Base-by-base conservation (phyloP, 495 filamentous ascomycete genomes). In the Aspergillus hancockii region DNA sequence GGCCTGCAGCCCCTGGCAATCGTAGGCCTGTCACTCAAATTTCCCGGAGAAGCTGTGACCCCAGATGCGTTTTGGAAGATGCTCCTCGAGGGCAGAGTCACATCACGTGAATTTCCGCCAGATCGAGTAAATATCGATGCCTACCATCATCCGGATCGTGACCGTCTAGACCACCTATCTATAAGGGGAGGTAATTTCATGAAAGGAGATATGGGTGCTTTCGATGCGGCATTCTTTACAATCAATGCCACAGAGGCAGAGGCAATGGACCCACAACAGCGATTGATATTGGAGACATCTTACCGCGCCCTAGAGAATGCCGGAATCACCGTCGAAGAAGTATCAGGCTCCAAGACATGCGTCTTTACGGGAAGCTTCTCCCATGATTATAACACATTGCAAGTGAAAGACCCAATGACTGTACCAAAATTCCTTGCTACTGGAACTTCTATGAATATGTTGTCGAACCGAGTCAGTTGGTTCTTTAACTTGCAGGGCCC, bases 51-150 rank as follows among this genome's bases (percentile, higher is more conserved):
- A 51, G 75, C 77, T 25, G 69, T 75, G 19, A 76, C 65, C 31
- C 75, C 81, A 8, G 75, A 78, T 28, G 75, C 73, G 43, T 77
- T 87, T 49, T 88, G 83, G 83, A 62, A 82, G n/a, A 76, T 86
- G 56, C 59, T 84, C 9, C 65, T 74, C 25, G 68, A 79, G 51
- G 77, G 76, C 5, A 68, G 74, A 56, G 80, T 73, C 62, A 77
- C 76, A 3, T 74, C 77, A 72, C 71, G 71, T 0, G 73, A 82
- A 49, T 71, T 85, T 0, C 84, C 84, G 0, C n/a, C 57, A 0
- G 68, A 79, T 16, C 71, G 57, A 4, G 25, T 60, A 81, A 83
- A 78, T 55, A 71, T 76, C 41, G 59, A 79, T 25, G 75, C 73
- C 1, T 81, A 81, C 63, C 80, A 82, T 55, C 77, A 85, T 63